A percentile compares a stretch with the other conserved stretches of the same genome.
These are phyloP conservation scores for Aquilaria sinensis DNA, from an alignment of 345 rosid species.

Conservation along the genomic window DNA sequence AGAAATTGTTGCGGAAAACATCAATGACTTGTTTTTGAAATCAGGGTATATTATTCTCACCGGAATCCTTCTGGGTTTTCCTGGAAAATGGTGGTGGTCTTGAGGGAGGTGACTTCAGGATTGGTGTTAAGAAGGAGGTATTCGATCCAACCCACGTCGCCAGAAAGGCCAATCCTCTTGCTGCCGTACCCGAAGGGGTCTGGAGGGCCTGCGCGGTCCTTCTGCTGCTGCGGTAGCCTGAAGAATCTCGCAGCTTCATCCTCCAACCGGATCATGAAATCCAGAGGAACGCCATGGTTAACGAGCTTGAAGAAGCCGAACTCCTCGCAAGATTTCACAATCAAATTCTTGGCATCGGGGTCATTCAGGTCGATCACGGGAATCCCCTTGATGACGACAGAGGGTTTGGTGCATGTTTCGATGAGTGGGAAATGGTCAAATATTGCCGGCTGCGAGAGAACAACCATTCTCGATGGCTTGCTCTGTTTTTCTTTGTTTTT, in stretches of 20 bases:
- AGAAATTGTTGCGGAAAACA: not conserved
- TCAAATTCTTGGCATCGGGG: slow-evolving; percentile 50
- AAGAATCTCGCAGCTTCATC: slow-evolving; percentile 55
- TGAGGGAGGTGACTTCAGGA: slow-evolving; percentile 26
- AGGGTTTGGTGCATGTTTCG: slow-evolving; percentile 50
- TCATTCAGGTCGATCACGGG: slow-evolving; percentile 58
- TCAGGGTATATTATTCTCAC: slow-evolving; percentile 19
- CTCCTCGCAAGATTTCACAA: slow-evolving; percentile 61
- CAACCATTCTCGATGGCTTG: slow-evolving; percentile 48
- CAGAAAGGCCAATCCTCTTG: slow-evolving; percentile 69
- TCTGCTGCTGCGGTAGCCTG: slow-evolving; percentile 51
- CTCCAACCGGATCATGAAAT: slow-evolving; percentile 47
- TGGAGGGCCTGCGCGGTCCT: slow-evolving; percentile 72
- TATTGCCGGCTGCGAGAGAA: slow-evolving; percentile 46
- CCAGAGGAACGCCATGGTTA: slow-evolving; percentile 61
- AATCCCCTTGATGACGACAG: slow-evolving; percentile 25
- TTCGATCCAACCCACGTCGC: slow-evolving; percentile 90
- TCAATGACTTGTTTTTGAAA: not conserved
- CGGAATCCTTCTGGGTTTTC: slow-evolving; percentile 46
- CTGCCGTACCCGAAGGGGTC: slow-evolving; percentile 84
- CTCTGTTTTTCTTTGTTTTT: not conserved
- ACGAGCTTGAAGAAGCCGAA: slow-evolving; percentile 78
- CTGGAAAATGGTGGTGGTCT: slow-evolving; percentile 34
- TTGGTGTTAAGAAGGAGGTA: slow-evolving; percentile 61
- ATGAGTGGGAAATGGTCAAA: slow-evolving; percentile 39